Percentiles rank a stretch among this genome's conserved stretches.
phyloP scores from a whole-genome alignment of 176 grass and related monocot species.

The Eleusine indica region DNA sequence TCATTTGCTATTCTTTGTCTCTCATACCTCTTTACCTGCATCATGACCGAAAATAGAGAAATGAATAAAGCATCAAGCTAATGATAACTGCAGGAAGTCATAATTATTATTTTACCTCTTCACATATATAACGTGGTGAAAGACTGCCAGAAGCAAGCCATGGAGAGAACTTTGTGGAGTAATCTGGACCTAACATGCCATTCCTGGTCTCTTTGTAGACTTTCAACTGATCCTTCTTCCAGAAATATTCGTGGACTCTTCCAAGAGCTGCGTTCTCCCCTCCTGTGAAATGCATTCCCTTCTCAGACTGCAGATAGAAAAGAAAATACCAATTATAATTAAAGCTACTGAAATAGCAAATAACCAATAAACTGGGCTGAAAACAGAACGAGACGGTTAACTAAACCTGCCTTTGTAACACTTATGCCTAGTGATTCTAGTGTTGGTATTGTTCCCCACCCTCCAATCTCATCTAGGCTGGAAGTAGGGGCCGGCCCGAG shows the following conservation, averaged over 20 bases:
- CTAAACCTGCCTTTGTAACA: constrained; percentile 62
- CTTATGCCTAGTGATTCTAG: constrained; percentile 56
- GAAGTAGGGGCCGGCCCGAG: constrained; percentile 55
- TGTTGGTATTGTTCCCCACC: constrained; percentile 66
- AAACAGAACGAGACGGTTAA: not conserved
- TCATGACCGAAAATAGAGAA: not conserved
- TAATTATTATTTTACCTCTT: constrained; percentile 57
- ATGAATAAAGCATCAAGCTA: not conserved
- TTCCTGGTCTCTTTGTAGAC: constrained; percentile 93
- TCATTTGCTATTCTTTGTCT: constrained; percentile 83
- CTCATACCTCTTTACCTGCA: constrained; percentile 87
- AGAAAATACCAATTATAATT: not conserved
- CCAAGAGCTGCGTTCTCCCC: constrained; percentile 73
- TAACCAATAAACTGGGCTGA: not conserved
- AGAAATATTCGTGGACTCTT: constrained; percentile 87
- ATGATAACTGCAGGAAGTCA: not conserved
- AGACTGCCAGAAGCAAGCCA: constrained; percentile 89
- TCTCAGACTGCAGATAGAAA: constrained; percentile 49
- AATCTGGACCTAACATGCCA: constrained; percentile 90
- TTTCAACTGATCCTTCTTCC: constrained; percentile 87
- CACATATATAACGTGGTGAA: constrained; percentile 76
- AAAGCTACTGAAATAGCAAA: constrained; percentile 11
- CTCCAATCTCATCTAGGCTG: constrained; percentile 53
- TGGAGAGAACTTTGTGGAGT: constrained; percentile 91
- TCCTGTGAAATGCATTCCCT: constrained; percentile 76